Conservation (phyloP, 768 basidiomycete genomes). For the Leccinum ochraceum region DNA sequence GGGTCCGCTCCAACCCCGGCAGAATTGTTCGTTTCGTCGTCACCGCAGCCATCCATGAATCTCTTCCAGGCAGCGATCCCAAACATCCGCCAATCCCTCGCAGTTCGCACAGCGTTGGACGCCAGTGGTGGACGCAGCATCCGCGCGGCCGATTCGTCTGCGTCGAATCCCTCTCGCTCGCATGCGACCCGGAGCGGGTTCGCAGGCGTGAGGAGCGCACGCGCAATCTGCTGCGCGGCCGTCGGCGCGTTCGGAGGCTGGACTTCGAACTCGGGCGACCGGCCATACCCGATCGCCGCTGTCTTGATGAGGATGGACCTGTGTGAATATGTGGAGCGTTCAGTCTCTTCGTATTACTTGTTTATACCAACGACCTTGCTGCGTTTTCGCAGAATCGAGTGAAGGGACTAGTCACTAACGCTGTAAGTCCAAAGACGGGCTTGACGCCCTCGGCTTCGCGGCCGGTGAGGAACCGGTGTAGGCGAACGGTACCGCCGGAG, state of each 20-base stretch:
- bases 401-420: conserved; percentile 50
- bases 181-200: conserved; percentile 30
- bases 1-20: conserved; percentile 19
- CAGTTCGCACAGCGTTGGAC: conserved; percentile 12
- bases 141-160: conserved; percentile 15
- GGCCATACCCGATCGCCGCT: conserved; percentile 51
- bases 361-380: neutral
- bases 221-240: conserved; percentile 42
- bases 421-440: conserved; percentile 86
- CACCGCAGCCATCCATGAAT: conserved; percentile 2
- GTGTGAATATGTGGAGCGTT: conserved; percentile 19
- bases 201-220: conserved; percentile 37
- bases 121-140: conserved; percentile 14
- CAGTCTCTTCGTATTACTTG: neutral
- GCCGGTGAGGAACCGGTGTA: conserved; percentile 84
- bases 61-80: conserved; percentile 13
- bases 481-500: conserved; percentile 44
- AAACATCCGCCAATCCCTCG: conserved; percentile 22
- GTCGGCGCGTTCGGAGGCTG: conserved; percentile 45
- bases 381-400: neutral
- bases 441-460: conserved; percentile 83
- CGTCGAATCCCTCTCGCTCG: conserved; percentile 28
- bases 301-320: conserved; percentile 51
- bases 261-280: conserved; percentile 45
- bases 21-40: conserved; percentile 20